Evolutionary conservation across 2,329 filamentous ascomycete genomes (phyloP), one percentile per base, ranked within the genome.

Genomic region (Juglanconis juglandina): DNA sequence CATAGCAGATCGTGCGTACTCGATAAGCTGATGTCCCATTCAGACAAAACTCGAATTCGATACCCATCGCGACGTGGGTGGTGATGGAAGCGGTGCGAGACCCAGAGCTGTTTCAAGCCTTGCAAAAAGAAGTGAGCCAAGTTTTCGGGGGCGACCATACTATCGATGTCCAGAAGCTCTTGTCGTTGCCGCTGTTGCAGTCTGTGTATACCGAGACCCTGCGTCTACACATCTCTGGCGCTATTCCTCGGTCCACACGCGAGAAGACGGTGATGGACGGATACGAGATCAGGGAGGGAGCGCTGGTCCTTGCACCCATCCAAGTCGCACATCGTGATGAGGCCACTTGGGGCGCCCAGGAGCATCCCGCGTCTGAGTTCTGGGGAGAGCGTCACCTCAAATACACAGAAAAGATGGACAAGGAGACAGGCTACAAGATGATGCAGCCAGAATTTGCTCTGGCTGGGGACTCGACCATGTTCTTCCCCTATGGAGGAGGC

Each of bases 401-500:
- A 35, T 42, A 41, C n/a, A 17, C 13, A 17, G 54, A 50, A n/a
- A 14, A 13, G 10, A 41, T 30, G 5, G 32, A 49, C 17, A 42
- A 53, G 50, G 39, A 13, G 11, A 44, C 24, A 3, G 54, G 32
- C 17, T 49, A 60, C 2, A 51, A 17, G 35, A 55, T 11, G 10
- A 58, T 17, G 24, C 50, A 30, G 35, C 24, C 35, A 17, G 37
- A 55, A 5, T 63, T 64, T 14, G 7, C 34, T 37, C 35, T 64
- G 35, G 41, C 47, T 3, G 47, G 46, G 5, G 39, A 50, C 10
- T 39, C 47, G 2, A 47, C 42, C 8, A 47, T 53, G 17, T 65
- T 47, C 44, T 58, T 64, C 4, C 61, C 63, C 8, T 65, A 58
- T 34, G 73, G 75, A n/a, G 74, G 73, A 2, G 75, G 75, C 0